Conservation (phyloP, 805 yeast species). For the Wickerhamiella musiphila region DNA sequence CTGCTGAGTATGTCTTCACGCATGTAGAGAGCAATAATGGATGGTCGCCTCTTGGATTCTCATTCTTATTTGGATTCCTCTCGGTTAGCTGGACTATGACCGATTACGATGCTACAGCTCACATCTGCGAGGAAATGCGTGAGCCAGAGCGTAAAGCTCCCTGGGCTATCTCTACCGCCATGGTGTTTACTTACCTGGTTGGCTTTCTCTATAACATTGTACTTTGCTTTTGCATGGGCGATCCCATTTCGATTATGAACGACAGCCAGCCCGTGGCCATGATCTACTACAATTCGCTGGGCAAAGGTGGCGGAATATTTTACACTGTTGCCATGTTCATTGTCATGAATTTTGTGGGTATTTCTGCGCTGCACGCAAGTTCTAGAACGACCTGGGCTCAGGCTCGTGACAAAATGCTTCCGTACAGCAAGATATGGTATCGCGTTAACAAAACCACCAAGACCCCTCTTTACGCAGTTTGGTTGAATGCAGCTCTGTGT, state of each 20-base stretch:
- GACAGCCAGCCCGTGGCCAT: conserved; percentile 43
- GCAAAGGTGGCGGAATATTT: conserved; percentile 46
- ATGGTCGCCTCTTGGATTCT: conserved; percentile 38
- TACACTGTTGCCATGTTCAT: conserved; percentile 40
- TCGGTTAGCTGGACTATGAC: conserved; percentile 39
- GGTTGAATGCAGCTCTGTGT: conserved; percentile 34
- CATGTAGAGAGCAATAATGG: conserved; percentile 31
- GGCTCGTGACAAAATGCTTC: conserved; percentile 61
- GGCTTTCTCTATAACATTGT: conserved; percentile 21
- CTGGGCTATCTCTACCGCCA: conserved; percentile 37
- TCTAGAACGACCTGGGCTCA: conserved; percentile 64
- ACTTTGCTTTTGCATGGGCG: conserved; percentile 19
- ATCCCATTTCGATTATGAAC: conserved; percentile 12
- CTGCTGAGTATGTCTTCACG: conserved; percentile 32
- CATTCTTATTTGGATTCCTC: conserved; percentile 35
- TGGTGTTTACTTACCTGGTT: conserved; percentile 18
- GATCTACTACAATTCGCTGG: conserved; percentile 43
- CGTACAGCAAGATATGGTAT: conserved; percentile 33
- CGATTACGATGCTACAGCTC: conserved; percentile 62
- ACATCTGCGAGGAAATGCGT: conserved; percentile 49
- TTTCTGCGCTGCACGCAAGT: conserved; percentile 42
- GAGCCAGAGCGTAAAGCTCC: conserved; percentile 41
- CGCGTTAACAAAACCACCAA: conserved; percentile 33
- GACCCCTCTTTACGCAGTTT: conserved; percentile 46
- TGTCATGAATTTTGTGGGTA: conserved; percentile 51